Evolutionary conservation across 371 early-diverging fungal genomes (phyloP).

Genomic region (Mortierella sp.): DNA sequence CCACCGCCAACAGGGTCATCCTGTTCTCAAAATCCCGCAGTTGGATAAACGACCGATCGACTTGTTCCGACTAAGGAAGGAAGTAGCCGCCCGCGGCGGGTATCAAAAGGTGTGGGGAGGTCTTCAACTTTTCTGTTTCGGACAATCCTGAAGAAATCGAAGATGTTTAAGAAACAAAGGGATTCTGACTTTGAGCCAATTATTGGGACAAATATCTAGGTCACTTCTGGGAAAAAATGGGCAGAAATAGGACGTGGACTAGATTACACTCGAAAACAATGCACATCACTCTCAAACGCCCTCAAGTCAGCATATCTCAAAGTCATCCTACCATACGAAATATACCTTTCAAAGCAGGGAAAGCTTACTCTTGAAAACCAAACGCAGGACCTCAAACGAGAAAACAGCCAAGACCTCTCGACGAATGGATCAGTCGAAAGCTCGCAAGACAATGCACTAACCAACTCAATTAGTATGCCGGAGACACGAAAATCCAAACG

Average conservation of each 20-base stretch:
- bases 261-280: conserved; percentile 82
- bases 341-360: conserved; percentile 67
- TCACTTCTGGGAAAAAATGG: conserved; percentile 88
- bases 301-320: conserved; percentile 83
- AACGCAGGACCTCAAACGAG: conserved; percentile 21
- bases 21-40: conserved; percentile 81
- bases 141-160: neutral
- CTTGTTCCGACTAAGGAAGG: conserved; percentile 84
- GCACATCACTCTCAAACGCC: conserved; percentile 86
- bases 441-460: neutral
- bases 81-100: conserved; percentile 87
- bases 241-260: conserved; percentile 88
- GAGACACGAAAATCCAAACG: conserved; percentile 50
- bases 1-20: conserved; percentile 84
- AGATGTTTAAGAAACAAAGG: no score
- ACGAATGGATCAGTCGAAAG: conserved; percentile 11
- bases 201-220: conserved; percentile 59
- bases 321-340: conserved; percentile 90
- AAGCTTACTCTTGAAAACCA: conserved; percentile 14
- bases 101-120: conserved; percentile 69
- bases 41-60: conserved; percentile 90
- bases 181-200: conserved; percentile 5
- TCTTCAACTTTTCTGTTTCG: neutral
- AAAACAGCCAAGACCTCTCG: conserved; percentile 10
- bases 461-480: conserved; percentile 9